A percentile compares a stretch with the other conserved stretches of the same genome.
phyloP scores from a whole-genome alignment of 768 basidiomycete species.

The Rhodosporidiobolus sp. region DNA sequence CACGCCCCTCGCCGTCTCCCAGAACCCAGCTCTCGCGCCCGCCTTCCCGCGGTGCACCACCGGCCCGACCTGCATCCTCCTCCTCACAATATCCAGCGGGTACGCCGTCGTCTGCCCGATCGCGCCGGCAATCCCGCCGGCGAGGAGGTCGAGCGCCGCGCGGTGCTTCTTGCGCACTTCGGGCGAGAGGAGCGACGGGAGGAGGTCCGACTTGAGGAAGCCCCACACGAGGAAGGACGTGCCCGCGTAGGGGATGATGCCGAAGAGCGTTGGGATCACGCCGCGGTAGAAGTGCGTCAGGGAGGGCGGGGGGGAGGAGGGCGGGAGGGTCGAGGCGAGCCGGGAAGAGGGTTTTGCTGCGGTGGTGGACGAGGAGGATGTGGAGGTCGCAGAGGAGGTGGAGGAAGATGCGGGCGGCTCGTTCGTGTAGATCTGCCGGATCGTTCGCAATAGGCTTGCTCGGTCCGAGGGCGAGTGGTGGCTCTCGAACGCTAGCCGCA shows the following conservation, averaged over 20 bases:
- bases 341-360: slow-evolving; percentile 30
- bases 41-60: slow-evolving; percentile 64
- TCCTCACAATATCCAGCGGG: slow-evolving; percentile 86
- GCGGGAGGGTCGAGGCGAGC: slow-evolving; percentile 38
- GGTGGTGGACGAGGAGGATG: slow-evolving; percentile 40
- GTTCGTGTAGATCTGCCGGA: slow-evolving; percentile 57
- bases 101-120: slow-evolving; percentile 86
- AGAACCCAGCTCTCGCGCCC: slow-evolving; percentile 64
- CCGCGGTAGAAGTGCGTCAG: slow-evolving; percentile 94
- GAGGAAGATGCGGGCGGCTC: slow-evolving; percentile 55
- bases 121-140: slow-evolving; percentile 81
- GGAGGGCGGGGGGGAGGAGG: slow-evolving; percentile 59
- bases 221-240: slow-evolving; percentile 93
- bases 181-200: slow-evolving; percentile 54
- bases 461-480: slow-evolving; percentile 54
- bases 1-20: slow-evolving; percentile 68
- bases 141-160: slow-evolving; percentile 65
- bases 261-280: slow-evolving; percentile 84
- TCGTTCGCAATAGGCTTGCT: slow-evolving; percentile 56
- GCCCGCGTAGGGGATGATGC: slow-evolving; percentile 94
- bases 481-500: slow-evolving; percentile 88
- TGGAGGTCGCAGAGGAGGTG: slow-evolving; percentile 40
- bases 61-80: slow-evolving; percentile 94
- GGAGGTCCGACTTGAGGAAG: slow-evolving; percentile 55
- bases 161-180: slow-evolving; percentile 24